Base-by-base conservation (phyloP, 169 alveolate species). In the Cryptosporidium bovis region DNA sequence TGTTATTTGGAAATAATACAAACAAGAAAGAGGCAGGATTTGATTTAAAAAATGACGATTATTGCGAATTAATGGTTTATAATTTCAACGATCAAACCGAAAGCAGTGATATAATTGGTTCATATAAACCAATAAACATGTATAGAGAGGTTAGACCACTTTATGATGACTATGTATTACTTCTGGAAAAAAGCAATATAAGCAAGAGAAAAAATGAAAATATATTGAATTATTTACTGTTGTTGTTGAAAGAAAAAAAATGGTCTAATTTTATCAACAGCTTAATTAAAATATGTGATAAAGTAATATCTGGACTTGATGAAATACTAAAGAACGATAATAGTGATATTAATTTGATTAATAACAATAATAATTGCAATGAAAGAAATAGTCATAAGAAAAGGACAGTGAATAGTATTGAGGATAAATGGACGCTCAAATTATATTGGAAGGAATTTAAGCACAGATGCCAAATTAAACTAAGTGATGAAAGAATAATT, bases 1-100 rank as follows among this genome's bases (percentile, higher is more conserved):
- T 69, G 83, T 55, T 53, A 33, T 69, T 36, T 53, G 83, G 68
- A 27, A 18, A n/a, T 55, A 3, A 10, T 16, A 65, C 18, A 18
- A 65, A 24, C 1, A 18, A 36, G 16, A 65, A 34, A n/a, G 27
- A 24, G 27, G 27, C 7, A 16, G 36, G 46, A 7, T 34, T 40
- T 16, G 2, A 34, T 7, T 34, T 29, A 50, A 40, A 48, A n/a
- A 34, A 34, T 20, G 65, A 68, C 16, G 94, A 82, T 56, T 51
- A 24, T 3, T 68, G 83, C 31, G 94, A 94, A 71, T 93, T 97
- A 27, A 91, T 95, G 90, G 99, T 98, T 7, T 96, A 95, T 89
- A 98, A 97, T 83, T 95, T 96, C 77, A 94, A 94, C 68, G 98
- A 96, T 55, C 97, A 95, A 69, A 92, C 96, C n/a, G 99, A 96